Evolutionary conservation across 2,329 filamentous ascomycete genomes (phyloP), one percentile per base, ranked within the genome.

Genomic region (Metarhizium sp.): DNA sequence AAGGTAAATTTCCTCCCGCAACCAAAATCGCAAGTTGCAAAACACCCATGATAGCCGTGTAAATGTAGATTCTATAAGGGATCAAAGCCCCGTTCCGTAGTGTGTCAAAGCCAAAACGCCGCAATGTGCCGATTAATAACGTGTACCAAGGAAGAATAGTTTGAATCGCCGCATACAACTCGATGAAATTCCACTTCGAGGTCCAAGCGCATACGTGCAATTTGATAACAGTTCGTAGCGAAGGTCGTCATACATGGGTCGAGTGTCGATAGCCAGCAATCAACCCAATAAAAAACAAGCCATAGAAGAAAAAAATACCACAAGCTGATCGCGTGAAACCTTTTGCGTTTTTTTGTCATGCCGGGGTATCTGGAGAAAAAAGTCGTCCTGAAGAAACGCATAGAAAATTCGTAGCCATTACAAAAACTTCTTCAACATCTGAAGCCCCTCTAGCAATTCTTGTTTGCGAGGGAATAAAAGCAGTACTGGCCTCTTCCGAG

Each of bases 281-380:
- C 42, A 20, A 25, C n/a, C 38, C 14, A 45, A 20, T 20, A 38
- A 50, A 49, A n/a, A 43, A 30, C 50, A 34, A 34, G 32, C 40
- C n/a, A 55, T 40, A 51, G 38, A 59, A 55, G 59, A 57, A 58
- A 54, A 57, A 60, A 59, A 58, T 58, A 62, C 59, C 60, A 55
- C 55, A 59, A 57, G 57, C 50, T 65, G 60, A 63, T 63, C 55
- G 60, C 61, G 59, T 55, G 49, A 45, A 55, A 38, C 38, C 45
- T 55, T 49, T 50, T 55, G 64, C 59, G 65, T 63, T 59, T 64
- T 64, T 69, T 68, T 67, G 64, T 70, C 69, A 68, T 71, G 65
- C 61, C 64, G 64, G 69, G 67, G 71, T 73, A 72, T 72, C 69
- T 69, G 67, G 68, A 66, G 61, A 65, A 38, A 51, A 53, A 43